phyloP scores from a whole-genome alignment of 2,329 filamentous ascomycete genomes.

The Hymenotorrendiella dingleyae region DNA sequence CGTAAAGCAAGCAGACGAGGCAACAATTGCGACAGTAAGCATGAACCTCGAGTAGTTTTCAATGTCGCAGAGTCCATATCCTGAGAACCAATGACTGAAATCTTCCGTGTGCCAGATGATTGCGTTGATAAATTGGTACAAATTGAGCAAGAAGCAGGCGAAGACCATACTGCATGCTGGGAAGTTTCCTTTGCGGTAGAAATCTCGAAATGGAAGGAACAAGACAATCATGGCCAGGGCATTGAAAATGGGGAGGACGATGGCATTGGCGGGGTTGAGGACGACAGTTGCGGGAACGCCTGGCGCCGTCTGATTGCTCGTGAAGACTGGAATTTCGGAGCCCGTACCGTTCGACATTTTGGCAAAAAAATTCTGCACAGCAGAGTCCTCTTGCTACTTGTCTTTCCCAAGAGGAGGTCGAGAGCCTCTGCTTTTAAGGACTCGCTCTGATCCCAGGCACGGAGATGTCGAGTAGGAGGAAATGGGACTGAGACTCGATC shows the following conservation, averaged over 20 bases:
- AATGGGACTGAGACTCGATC: constrained; percentile 3
- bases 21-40: constrained; percentile 44
- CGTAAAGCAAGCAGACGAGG: constrained; percentile 51
- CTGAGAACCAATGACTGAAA: constrained; percentile 47
- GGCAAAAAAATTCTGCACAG: neutral
- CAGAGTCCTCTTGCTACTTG: too few species aligned
- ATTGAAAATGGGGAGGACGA: constrained; percentile 42
- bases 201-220: constrained; percentile 53
- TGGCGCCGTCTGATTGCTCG: neutral
- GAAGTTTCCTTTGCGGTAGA: constrained; percentile 54
- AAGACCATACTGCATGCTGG: constrained; percentile 50
- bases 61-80: constrained; percentile 57
- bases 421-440: neutral
- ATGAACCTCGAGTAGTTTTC: constrained; percentile 53
- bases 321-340: neutral
- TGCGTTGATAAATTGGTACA: constrained; percentile 55
- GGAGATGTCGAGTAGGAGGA: neutral
- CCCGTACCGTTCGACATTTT: neutral
- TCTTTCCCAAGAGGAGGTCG: neutral
- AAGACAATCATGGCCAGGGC: constrained; percentile 45
- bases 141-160: constrained; percentile 50
- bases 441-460: neutral
- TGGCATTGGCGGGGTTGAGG: constrained; percentile 26
- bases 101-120: constrained; percentile 59
- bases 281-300: too few species aligned